These are phyloP conservation scores for Candida sanyaensis DNA, from an alignment of 1,139 yeast species.

Conservation along the genomic window DNA sequence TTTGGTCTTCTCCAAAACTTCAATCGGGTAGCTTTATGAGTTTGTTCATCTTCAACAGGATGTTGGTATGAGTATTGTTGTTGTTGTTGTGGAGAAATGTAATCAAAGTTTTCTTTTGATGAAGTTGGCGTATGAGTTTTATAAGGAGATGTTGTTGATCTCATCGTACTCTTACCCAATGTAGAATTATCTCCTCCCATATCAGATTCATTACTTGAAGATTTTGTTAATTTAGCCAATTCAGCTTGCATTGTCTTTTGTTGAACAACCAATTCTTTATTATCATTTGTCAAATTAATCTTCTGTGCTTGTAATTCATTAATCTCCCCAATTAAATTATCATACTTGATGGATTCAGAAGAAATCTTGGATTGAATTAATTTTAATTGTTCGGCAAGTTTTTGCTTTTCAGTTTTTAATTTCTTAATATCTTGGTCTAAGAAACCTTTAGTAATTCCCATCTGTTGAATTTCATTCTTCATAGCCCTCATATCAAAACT, in stretches of 20 bases:
- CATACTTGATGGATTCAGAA: constrained; percentile 27
- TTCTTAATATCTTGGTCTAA: constrained; percentile 32
- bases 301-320: constrained; percentile 28
- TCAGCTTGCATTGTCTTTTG: constrained; percentile 22
- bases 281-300: constrained; percentile 23
- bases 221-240: constrained; percentile 2
- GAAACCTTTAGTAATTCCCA: constrained; percentile 29
- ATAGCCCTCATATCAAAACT: constrained; percentile 40
- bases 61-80: constrained; percentile 3
- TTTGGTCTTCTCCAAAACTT: constrained; percentile 60
- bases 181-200: constrained; percentile 9
- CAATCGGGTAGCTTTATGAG: constrained; percentile 47
- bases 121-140: constrained; percentile 5
- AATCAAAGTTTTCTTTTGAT: constrained; percentile 5
- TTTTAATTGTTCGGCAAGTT: constrained; percentile 26
- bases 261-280: constrained; percentile 26
- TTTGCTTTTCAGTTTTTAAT: constrained; percentile 30
- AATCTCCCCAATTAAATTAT: constrained; percentile 30
- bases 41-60: constrained; percentile 32
- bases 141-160: constrained; percentile 12
- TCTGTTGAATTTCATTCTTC: constrained; percentile 43
- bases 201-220: constrained; percentile 8
- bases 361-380: constrained; percentile 24
- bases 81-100: not conserved
- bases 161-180: constrained; percentile 6